These are phyloP conservation scores for Ustilago shanxiensis DNA, from an alignment of 1,284 basidiomycete genomes.

Conservation along the genomic window DNA sequence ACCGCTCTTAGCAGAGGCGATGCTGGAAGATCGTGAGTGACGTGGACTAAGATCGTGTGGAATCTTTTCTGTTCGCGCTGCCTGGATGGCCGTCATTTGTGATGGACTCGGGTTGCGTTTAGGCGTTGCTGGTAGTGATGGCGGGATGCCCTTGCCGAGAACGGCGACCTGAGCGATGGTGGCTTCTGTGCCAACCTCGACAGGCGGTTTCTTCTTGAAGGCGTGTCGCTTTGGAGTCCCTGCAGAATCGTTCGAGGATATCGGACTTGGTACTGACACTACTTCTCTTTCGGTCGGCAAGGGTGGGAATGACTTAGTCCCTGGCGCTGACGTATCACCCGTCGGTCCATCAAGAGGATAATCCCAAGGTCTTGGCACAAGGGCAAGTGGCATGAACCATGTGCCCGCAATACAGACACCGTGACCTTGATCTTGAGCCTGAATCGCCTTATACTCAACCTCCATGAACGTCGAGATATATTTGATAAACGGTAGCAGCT, in stretches of 20 bases:
- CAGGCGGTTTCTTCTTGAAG: constrained; percentile 31
- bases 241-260: background rate
- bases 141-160: background rate
- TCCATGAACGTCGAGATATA: constrained; percentile 64
- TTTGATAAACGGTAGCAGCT: constrained; percentile 63
- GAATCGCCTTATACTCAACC: constrained; percentile 63
- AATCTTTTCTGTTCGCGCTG: constrained; percentile 33
- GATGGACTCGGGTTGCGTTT: constrained; percentile 34
- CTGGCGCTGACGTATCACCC: background rate
- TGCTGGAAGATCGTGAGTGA: constrained; percentile 32
- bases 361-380: constrained; percentile 55
- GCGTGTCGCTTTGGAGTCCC: constrained; percentile 17
- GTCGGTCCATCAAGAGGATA: constrained; percentile 40
- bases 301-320: background rate
- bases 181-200: background rate
- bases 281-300: background rate
- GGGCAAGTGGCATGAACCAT: constrained; percentile 60
- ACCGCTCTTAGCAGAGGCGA: constrained; percentile 21
- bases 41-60: constrained; percentile 26
- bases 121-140: constrained; percentile 8
- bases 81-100: constrained; percentile 31
- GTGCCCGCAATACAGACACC: constrained; percentile 61
- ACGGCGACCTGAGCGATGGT: constrained; percentile 1
- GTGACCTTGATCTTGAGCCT: constrained; percentile 56
- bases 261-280: background rate